Percentiles rank a stretch among this genome's conserved stretches.
These are phyloP conservation scores for Cladosporium velox DNA, from an alignment of 2,329 filamentous ascomycete species.

Conservation along the genomic window DNA sequence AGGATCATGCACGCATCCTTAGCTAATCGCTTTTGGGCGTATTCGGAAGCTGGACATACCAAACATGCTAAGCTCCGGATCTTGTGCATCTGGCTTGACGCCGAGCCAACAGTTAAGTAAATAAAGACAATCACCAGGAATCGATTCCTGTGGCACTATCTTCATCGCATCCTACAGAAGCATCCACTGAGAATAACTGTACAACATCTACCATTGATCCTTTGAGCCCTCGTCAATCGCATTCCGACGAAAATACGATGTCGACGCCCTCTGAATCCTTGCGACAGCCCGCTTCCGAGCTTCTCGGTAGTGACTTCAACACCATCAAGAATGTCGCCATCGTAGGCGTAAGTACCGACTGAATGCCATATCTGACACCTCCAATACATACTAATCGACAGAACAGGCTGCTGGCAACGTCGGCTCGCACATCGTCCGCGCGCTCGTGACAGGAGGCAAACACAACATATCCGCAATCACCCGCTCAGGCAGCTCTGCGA, in stretches of 20 bases:
- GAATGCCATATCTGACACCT: background rate
- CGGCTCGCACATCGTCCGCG: constrained; percentile 37
- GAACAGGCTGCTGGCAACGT: constrained; percentile 28
- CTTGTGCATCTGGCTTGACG: background rate
- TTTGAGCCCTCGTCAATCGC: background rate
- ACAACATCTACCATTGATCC: background rate
- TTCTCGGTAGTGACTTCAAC: background rate
- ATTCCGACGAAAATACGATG: background rate
- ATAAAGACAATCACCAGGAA: background rate
- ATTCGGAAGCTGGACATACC: background rate
- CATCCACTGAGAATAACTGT: background rate
- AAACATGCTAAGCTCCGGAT: background rate
- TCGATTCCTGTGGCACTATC: background rate
- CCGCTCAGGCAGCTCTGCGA: constrained; percentile 44
- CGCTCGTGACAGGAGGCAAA: constrained; percentile 36
- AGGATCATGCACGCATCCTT: background rate
- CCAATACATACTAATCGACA: background rate
- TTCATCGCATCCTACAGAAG: background rate
- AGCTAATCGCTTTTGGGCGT: background rate
- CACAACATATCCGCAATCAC: constrained; percentile 43
- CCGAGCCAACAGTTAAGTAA: background rate
- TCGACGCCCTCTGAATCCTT: background rate
- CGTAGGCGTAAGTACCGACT: background rate
- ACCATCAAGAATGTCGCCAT: constrained; percentile 9
- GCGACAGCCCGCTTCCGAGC: background rate